These are phyloP conservation scores for Podospora pseudoanserina DNA, from an alignment of 495 filamentous ascomycete genomes.

Conservation along the genomic window DNA sequence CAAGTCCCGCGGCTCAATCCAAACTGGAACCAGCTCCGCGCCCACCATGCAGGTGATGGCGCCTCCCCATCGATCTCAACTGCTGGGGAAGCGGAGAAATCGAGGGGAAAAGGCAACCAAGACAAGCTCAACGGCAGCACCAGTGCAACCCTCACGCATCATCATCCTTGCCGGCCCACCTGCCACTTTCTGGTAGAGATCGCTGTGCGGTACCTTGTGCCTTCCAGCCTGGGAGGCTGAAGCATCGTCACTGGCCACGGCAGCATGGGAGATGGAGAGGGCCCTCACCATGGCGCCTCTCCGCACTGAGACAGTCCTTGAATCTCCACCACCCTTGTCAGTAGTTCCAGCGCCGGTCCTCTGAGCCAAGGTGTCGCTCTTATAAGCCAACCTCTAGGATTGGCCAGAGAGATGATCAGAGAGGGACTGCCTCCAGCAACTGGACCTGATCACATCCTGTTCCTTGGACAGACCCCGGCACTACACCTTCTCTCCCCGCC, in stretches of 20 bases:
- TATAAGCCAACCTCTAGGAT: neutral
- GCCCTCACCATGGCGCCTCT: neutral
- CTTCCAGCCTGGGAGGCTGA: neutral
- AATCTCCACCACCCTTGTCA: neutral
- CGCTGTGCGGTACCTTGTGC: neutral
- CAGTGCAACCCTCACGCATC: neutral
- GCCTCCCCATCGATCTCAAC: conserved; percentile 4
- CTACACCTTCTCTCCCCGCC: neutral
- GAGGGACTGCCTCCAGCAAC: neutral
- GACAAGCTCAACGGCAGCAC: neutral
- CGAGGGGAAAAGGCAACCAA: neutral
- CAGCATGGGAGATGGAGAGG: neutral
- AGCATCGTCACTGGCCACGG: neutral
- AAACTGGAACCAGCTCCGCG: conserved; percentile 8
- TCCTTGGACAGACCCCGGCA: neutral
- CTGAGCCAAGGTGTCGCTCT: neutral
- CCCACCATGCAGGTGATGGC: neutral
- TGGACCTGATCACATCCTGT: neutral
- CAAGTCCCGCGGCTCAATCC: conserved; percentile 1
- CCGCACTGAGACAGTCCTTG: neutral
- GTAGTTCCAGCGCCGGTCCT: neutral
- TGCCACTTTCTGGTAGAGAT: neutral
- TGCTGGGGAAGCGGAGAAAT: neutral
- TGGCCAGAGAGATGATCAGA: neutral
- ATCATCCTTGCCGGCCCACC: neutral